Evolutionary conservation across 1,139 yeast genomes (phyloP).

Genomic region (Saccharomycopsis crataegensis): DNA sequence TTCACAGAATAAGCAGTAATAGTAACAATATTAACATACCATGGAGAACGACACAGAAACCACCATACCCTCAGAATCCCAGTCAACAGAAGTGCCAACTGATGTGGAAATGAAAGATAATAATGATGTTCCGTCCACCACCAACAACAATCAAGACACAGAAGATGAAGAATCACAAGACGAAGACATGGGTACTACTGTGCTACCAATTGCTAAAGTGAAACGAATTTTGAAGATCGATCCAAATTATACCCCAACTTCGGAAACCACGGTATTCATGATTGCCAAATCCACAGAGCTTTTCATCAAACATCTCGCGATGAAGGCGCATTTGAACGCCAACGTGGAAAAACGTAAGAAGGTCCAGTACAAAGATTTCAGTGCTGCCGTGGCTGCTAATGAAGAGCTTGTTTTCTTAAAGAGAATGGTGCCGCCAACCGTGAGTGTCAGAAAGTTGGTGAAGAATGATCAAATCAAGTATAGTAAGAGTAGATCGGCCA

Average conservation of each 20-base stretch:
- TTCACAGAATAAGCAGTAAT: too few species aligned
- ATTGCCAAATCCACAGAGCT: constrained; percentile 84
- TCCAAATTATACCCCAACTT: constrained; percentile 69
- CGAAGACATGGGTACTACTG: constrained; percentile 16
- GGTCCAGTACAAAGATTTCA: constrained; percentile 65
- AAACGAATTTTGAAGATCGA: constrained; percentile 81
- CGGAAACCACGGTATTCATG: constrained; percentile 75
- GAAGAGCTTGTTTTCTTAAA: constrained; percentile 62
- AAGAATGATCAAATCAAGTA: constrained; percentile 39
- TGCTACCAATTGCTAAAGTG: constrained; percentile 71
- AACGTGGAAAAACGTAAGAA: constrained; percentile 65
- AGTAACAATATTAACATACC: too few species aligned
- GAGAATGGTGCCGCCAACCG: constrained; percentile 62
- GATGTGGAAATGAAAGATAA: not conserved
- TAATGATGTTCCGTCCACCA: too few species aligned
- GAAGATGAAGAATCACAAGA: not conserved
- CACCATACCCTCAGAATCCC: too few species aligned
- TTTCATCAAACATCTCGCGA: constrained; percentile 72
- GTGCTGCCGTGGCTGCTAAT: constrained; percentile 58
- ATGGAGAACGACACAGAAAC: too few species aligned
- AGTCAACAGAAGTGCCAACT: too few species aligned
- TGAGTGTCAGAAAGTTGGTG: constrained; percentile 45
- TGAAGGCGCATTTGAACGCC: constrained; percentile 68
- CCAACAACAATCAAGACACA: not conserved
- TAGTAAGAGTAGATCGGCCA: constrained; percentile 1